Conservation (phyloP, 2,329 filamentous ascomycete species). For the Cryphonectria carpinicola region DNA sequence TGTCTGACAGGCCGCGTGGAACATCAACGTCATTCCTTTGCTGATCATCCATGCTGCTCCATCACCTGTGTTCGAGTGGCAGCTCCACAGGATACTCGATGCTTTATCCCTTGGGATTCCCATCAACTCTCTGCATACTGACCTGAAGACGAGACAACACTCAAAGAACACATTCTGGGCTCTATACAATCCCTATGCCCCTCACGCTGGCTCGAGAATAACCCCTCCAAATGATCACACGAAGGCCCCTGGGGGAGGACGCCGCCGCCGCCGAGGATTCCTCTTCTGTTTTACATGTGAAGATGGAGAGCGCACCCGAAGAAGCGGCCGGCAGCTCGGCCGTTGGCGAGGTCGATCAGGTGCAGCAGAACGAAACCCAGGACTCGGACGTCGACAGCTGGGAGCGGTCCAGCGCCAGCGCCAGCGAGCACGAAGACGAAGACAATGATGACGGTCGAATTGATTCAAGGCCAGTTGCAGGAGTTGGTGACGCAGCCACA, state of each 20-base stretch:
- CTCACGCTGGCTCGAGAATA: constrained; percentile 14
- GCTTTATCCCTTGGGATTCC: background rate
- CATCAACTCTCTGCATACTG: background rate
- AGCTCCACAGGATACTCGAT: background rate
- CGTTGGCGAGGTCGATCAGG: background rate
- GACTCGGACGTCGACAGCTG: constrained; percentile 31
- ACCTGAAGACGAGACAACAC: background rate
- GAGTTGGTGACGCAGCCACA: constrained; percentile 1
- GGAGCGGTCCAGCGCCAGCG: constrained; percentile 22
- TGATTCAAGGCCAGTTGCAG: background rate
- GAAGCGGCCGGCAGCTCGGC: constrained; percentile 8
- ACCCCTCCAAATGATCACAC: constrained; percentile 45
- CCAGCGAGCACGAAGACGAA: constrained; percentile 17
- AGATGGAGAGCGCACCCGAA: constrained; percentile 34
- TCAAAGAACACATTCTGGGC: background rate
- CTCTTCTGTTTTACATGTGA: constrained; percentile 32
- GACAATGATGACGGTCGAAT: background rate
- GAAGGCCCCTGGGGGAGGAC: constrained; percentile 43
- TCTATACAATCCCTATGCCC: constrained; percentile 9
- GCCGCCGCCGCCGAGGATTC: constrained; percentile 32
- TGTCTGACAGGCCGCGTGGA: constrained; percentile 4
- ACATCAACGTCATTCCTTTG: background rate
- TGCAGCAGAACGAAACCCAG: constrained; percentile 5
- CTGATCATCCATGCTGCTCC: background rate
- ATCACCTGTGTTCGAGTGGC: too few species aligned